Conservation (phyloP, 345 rosid species). For the Gossypium thurberi region DNA sequence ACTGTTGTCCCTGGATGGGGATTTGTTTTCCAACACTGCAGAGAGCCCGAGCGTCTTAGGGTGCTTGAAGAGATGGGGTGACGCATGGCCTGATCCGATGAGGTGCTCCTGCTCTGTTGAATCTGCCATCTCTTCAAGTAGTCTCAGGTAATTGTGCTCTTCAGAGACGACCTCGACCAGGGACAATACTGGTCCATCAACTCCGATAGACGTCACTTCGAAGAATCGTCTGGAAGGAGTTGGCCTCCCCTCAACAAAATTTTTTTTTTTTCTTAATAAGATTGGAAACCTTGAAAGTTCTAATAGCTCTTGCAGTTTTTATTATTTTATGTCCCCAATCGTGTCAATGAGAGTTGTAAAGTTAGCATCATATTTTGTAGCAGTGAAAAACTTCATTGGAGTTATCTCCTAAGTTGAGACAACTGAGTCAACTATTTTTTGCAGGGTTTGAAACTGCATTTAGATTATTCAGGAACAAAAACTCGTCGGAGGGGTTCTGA, state of each 20-base stretch:
- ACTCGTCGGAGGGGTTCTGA: slow-evolving; percentile 34
- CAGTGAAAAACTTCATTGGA: neutral
- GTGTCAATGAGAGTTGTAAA: neutral
- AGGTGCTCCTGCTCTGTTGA: too few relatives aligned
- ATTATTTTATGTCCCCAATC: neutral
- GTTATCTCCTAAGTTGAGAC: neutral
- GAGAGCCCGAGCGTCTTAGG: too few relatives aligned
- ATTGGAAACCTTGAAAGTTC: neutral
- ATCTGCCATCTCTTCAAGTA: too few relatives aligned
- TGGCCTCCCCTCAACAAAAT: neutral
- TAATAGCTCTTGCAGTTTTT: neutral
- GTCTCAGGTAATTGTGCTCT: too few relatives aligned
- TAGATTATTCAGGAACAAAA: slow-evolving; percentile 57
- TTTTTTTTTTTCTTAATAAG: neutral
- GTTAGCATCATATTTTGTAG: neutral
- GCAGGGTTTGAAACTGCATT: slow-evolving; percentile 87
- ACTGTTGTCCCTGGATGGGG: too few relatives aligned
- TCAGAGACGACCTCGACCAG: too few relatives aligned
- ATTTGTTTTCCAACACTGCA: too few relatives aligned
- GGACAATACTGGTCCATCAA: too few relatives aligned
- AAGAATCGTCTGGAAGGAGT: too few relatives aligned
- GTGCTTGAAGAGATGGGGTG: too few relatives aligned
- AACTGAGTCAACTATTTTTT: slow-evolving; percentile 12
- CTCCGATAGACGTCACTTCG: too few relatives aligned
- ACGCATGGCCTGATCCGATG: too few relatives aligned